A percentile compares a stretch with the other conserved stretches of the same genome.
These are phyloP conservation scores for Pichia gijzeniarum DNA, from an alignment of 805 yeast species.

Conservation along the genomic window DNA sequence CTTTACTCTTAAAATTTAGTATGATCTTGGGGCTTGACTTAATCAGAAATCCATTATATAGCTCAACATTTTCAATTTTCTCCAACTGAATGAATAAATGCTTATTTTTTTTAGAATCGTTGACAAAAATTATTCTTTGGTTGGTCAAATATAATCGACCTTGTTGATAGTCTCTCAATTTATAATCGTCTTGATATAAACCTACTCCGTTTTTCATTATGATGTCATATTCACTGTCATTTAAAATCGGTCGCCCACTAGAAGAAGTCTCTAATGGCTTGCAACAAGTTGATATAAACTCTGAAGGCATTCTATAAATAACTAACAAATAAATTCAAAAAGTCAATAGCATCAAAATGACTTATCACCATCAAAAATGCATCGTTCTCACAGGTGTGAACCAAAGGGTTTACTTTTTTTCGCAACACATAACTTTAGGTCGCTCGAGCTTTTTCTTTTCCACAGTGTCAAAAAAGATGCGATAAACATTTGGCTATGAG, in stretches of 20 bases:
- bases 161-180: slow-evolving; percentile 54
- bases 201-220: slow-evolving; percentile 56
- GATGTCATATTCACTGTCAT: slow-evolving; percentile 41
- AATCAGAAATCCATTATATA: slow-evolving; percentile 47
- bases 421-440: no score
- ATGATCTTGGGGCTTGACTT: slow-evolving; percentile 75
- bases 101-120: slow-evolving; percentile 16
- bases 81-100: slow-evolving; percentile 16
- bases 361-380: no score
- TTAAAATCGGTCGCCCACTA: slow-evolving; percentile 29
- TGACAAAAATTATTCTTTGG: slow-evolving; percentile 64
- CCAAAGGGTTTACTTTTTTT: no score
- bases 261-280: slow-evolving; percentile 19
- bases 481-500: no score
- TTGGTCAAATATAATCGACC: slow-evolving; percentile 80
- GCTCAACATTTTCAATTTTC: slow-evolving; percentile 18
- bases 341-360: no score
- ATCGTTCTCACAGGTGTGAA: no score
- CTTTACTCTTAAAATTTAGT: slow-evolving; percentile 14
- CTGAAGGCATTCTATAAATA: background rate
- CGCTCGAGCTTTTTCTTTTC: no score
- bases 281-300: slow-evolving; percentile 18
- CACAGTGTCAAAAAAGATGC: no score
- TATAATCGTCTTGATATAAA: slow-evolving; percentile 68
- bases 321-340: no score